Evolutionary conservation across 169 alveolate species (phyloP).

Genomic region (Perkinsus olseni): DNA sequence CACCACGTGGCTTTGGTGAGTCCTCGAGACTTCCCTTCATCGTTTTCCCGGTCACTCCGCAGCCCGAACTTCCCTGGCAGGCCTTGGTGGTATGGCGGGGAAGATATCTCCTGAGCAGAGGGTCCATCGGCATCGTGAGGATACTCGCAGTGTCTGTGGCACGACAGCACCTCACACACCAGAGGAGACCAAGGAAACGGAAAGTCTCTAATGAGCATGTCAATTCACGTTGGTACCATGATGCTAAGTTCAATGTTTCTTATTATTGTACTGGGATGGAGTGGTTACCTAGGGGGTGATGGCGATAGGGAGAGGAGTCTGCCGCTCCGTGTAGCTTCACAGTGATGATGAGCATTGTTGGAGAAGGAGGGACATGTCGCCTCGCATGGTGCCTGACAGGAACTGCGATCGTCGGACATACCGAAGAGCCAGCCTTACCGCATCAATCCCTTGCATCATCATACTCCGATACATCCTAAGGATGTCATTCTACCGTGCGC

Average conservation of each 20-base stretch:
- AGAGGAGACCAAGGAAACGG: neutral
- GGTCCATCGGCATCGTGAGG: neutral
- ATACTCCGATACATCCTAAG: no score
- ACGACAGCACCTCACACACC: neutral
- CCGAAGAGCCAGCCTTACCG: no score
- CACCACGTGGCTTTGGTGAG: neutral
- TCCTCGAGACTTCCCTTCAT: neutral
- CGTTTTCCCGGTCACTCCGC: no score
- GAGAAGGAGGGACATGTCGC: no score
- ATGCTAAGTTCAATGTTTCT: neutral
- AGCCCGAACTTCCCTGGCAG: neutral
- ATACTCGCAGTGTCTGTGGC: neutral
- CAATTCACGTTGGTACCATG: neutral
- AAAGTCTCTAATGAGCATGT: neutral
- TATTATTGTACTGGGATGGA: neutral
- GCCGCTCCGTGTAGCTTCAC: no score
- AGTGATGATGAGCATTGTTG: no score
- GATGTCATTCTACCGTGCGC: no score
- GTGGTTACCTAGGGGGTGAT: neutral
- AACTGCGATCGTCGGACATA: no score
- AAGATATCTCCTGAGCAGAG: neutral
- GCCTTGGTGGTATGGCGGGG: neutral
- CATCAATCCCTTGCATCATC: no score
- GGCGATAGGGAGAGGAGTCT: no score
- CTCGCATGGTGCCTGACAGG: no score